Evolutionary conservation across 768 basidiomycete genomes (phyloP).

Genomic region (Hemileccinum impolitum): DNA sequence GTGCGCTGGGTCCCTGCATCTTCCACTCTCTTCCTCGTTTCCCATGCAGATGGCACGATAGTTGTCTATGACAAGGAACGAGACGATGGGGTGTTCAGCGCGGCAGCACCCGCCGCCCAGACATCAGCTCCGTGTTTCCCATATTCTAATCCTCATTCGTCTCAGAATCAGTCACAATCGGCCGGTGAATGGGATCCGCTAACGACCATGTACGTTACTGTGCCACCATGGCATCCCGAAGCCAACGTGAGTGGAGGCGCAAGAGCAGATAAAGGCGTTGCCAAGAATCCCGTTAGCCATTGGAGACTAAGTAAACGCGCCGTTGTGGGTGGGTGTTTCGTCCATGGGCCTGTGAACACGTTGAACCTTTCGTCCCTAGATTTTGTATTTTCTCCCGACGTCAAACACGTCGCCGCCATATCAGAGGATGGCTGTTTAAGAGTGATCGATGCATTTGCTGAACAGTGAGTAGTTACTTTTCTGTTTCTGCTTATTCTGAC

Average conservation of each 20-base stretch:
- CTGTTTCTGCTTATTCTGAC: constrained; percentile 2
- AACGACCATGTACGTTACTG: constrained; percentile 73
- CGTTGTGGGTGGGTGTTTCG: constrained; percentile 59
- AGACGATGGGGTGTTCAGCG: constrained; percentile 75
- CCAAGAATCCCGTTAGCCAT: constrained; percentile 88
- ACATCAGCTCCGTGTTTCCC: constrained; percentile 27
- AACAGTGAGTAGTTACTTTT: constrained; percentile 55
- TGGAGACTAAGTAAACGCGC: constrained; percentile 75
- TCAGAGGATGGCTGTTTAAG: constrained; percentile 91
- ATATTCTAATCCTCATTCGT: constrained; percentile 27
- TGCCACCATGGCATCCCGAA: constrained; percentile 83
- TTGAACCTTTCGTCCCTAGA: constrained; percentile 42
- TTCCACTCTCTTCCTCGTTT: constrained; percentile 76
- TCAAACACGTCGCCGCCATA: constrained; percentile 83
- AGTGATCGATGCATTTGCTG: constrained; percentile 83
- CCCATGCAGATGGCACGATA: constrained; percentile 87
- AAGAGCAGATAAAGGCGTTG: constrained; percentile 61
- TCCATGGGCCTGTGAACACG: not conserved
- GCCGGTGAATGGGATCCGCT: constrained; percentile 69
- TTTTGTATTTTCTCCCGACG: constrained; percentile 92
- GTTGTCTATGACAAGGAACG: constrained; percentile 89
- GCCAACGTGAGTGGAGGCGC: constrained; percentile 26
- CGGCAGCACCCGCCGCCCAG: constrained; percentile 46
- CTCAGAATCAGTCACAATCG: constrained; percentile 22
- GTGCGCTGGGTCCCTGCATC: constrained; percentile 86